phyloP scores from a whole-genome alignment of 2,329 filamentous ascomycete genomes.

The Microdochium bolleyi region DNA sequence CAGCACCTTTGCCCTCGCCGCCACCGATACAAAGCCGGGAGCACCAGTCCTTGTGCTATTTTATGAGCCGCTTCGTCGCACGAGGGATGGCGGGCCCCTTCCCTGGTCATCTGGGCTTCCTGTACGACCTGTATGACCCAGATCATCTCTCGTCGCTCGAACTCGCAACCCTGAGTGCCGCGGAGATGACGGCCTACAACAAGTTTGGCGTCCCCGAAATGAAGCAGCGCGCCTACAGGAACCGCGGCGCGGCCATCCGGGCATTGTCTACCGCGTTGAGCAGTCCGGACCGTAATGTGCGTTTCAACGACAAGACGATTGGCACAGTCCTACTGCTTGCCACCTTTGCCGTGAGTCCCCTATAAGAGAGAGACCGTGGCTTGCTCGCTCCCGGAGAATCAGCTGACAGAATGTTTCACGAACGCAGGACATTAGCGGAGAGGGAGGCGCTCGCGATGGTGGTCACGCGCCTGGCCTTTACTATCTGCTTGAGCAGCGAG shows the following conservation, averaged over 20 bases:
- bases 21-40: conserved; percentile 13
- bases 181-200: conserved; percentile 24
- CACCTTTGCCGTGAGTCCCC: conserved; percentile 14
- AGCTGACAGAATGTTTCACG: conserved; percentile 4
- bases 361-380: background rate
- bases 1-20: conserved; percentile 1
- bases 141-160: conserved; percentile 18
- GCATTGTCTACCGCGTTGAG: conserved; percentile 13
- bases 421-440: conserved; percentile 21
- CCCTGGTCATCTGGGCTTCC: conserved; percentile 22
- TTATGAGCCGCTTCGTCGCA: conserved; percentile 23
- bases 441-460: conserved; percentile 15
- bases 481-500: conserved; percentile 22
- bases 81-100: conserved; percentile 18
- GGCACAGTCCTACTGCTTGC: conserved; percentile 21
- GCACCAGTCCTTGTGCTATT: conserved; percentile 21
- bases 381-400: background rate
- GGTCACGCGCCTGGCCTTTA: conserved; percentile 24
- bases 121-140: conserved; percentile 18
- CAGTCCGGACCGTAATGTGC: conserved; percentile 14
- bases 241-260: conserved; percentile 18
- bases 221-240: conserved; percentile 16
- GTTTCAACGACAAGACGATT: conserved; percentile 19
- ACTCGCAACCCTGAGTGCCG: conserved; percentile 21
- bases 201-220: conserved; percentile 18